A percentile compares a stretch with the other conserved stretches of the same genome.
Conservation (phyloP, 768 basidiomycete genomes). For the Suillus subaureus region DNA sequence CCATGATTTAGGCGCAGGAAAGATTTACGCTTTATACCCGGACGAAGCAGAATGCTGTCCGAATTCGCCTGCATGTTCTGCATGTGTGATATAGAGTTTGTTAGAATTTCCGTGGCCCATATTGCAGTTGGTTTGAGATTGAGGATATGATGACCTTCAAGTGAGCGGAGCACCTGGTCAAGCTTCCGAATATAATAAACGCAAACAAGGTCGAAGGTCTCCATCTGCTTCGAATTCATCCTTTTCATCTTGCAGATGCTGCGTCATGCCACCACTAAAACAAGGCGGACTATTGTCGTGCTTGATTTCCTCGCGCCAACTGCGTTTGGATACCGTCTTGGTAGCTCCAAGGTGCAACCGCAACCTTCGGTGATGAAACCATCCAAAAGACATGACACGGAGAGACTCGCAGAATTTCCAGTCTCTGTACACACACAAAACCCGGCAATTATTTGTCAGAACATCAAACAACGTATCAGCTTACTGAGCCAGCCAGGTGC, state of each 20-base stretch:
- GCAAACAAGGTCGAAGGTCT: slow-evolving; percentile 4
- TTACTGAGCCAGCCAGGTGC: slow-evolving; percentile 9
- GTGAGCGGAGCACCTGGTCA: neutral
- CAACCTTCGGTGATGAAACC: neutral
- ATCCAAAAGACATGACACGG: slow-evolving; percentile 10
- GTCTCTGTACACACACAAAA: slow-evolving; percentile 13
- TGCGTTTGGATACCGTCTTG: slow-evolving; percentile 23
- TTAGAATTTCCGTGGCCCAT: slow-evolving; percentile 89
- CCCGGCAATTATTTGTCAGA: slow-evolving; percentile 28
- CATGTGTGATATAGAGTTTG: slow-evolving; percentile 89
- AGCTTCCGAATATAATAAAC: slow-evolving; percentile 8
- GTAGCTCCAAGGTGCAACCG: slow-evolving; percentile 19
- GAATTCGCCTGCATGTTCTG: slow-evolving; percentile 79
- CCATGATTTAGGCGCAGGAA: slow-evolving; percentile 8
- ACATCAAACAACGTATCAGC: slow-evolving; percentile 19
- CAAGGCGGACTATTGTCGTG: slow-evolving; percentile 25
- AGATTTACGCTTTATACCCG: slow-evolving; percentile 67
- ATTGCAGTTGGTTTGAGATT: neutral
- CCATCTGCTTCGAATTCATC: neutral
- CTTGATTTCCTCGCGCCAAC: slow-evolving; percentile 49
- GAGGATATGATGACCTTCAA: neutral
- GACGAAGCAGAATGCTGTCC: slow-evolving; percentile 82
- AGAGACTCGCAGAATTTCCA: slow-evolving; percentile 6
- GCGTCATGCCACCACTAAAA: slow-evolving; percentile 21
- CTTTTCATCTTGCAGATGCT: slow-evolving; percentile 22